Evolutionary conservation across 2,329 filamentous ascomycete genomes (phyloP).

Genomic region (Trichoderma koningiopsis): DNA sequence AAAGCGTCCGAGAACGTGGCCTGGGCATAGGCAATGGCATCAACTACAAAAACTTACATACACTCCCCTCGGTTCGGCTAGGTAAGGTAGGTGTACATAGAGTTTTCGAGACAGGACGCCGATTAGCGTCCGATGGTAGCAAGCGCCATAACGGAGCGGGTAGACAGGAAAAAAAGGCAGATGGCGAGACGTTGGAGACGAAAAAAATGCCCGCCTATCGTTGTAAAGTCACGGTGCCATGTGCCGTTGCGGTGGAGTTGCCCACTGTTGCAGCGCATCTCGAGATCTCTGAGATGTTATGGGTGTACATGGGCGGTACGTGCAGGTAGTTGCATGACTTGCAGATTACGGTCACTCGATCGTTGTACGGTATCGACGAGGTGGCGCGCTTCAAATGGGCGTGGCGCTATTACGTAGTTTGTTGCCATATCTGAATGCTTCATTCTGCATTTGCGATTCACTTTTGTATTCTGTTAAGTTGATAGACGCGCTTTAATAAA

Average conservation of each 20-base stretch:
- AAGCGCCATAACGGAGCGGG: conserved; percentile 22
- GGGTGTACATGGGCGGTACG: conserved; percentile 19
- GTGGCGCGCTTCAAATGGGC: background rate
- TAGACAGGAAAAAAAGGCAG: background rate
- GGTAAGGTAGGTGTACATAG: conserved; percentile 4
- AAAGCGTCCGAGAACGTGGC: conserved; percentile 15
- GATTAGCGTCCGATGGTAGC: conserved; percentile 26
- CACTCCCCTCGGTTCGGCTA: conserved; percentile 15
- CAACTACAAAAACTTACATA: background rate
- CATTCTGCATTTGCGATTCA: background rate
- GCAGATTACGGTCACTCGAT: background rate
- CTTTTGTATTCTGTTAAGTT: background rate
- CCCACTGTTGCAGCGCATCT: conserved; percentile 9
- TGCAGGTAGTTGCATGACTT: background rate
- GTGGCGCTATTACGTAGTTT: conserved; percentile 7
- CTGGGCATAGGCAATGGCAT: conserved; percentile 21
- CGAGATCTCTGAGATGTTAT: conserved; percentile 10
- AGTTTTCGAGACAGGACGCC: conserved; percentile 23
- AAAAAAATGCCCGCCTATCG: conserved; percentile 25
- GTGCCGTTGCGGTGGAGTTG: conserved; percentile 24
- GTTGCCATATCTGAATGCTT: background rate
- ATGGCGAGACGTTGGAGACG: background rate
- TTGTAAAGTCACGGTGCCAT: conserved; percentile 26
- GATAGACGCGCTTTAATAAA: background rate
- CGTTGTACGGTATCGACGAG: background rate